Conservation (phyloP, 2,329 filamentous ascomycete genomes). For the Botrytis pseudocinerea region DNA sequence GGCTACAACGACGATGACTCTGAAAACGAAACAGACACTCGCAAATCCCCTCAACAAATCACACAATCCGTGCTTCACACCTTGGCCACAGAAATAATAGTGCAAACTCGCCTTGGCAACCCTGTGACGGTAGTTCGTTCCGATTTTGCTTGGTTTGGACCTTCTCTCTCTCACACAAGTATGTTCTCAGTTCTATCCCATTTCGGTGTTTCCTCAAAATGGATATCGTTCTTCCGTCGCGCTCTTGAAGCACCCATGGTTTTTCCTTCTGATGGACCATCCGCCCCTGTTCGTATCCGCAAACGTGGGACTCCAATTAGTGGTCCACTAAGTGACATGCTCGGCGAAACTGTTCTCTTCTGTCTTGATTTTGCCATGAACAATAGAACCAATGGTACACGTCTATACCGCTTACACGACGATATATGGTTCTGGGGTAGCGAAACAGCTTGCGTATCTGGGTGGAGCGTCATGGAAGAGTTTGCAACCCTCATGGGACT, state of each 20-base stretch:
- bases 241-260: slow-evolving; percentile 61
- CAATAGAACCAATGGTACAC: slow-evolving; percentile 52
- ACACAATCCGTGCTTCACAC: slow-evolving; percentile 59
- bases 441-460: slow-evolving; percentile 51
- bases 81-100: slow-evolving; percentile 53
- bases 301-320: slow-evolving; percentile 60
- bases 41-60: slow-evolving; percentile 48
- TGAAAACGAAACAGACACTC: slow-evolving; percentile 33
- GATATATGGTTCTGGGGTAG: slow-evolving; percentile 70
- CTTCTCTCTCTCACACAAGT: slow-evolving; percentile 59
- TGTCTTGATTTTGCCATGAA: slow-evolving; percentile 67
- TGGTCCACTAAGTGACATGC: slow-evolving; percentile 57
- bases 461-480: slow-evolving; percentile 57
- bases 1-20: slow-evolving; percentile 28
- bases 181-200: slow-evolving; percentile 58
- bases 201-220: slow-evolving; percentile 57
- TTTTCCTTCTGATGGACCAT: slow-evolving; percentile 54
- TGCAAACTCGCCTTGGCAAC: slow-evolving; percentile 42
- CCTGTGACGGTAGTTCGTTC: slow-evolving; percentile 56
- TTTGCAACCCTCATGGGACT: slow-evolving; percentile 58
- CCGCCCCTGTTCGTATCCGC: slow-evolving; percentile 47
- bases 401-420: slow-evolving; percentile 63
- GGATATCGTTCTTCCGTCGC: slow-evolving; percentile 59
- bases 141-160: slow-evolving; percentile 59
- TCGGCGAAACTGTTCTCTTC: slow-evolving; percentile 62